Conservation (phyloP, 352 stramenopile species). For the Sclerospora graminicola region DNA sequence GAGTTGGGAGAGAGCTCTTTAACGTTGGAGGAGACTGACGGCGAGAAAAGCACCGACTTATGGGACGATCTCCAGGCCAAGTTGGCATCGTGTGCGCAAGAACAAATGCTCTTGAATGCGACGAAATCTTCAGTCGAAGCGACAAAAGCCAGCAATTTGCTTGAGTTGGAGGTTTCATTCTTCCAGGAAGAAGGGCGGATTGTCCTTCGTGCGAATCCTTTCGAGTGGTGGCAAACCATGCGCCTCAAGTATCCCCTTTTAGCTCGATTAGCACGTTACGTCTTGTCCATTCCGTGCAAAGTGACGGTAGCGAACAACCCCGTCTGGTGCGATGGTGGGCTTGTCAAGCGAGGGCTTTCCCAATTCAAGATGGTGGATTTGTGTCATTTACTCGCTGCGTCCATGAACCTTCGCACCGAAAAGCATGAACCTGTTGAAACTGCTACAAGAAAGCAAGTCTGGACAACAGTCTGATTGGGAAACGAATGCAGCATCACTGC, state of each 20-base stretch:
- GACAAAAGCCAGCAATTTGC: slow-evolving; percentile 59
- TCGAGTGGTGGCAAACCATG: slow-evolving; percentile 71
- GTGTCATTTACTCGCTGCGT: slow-evolving; percentile 36
- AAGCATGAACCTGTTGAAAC: too few species aligned
- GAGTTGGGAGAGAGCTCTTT: slow-evolving; percentile 29
- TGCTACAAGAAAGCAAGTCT: slow-evolving; percentile 39
- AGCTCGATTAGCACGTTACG: slow-evolving; percentile 47
- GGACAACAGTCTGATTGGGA: slow-evolving; percentile 34
- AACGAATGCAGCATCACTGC: background rate
- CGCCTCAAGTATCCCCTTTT: slow-evolving; percentile 76
- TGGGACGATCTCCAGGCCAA: slow-evolving; percentile 77
- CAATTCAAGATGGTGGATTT: slow-evolving; percentile 32
- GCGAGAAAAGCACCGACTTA: slow-evolving; percentile 30
- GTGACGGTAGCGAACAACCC: slow-evolving; percentile 42
- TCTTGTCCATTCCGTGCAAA: slow-evolving; percentile 53
- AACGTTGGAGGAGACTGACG: slow-evolving; percentile 16
- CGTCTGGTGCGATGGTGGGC: slow-evolving; percentile 27
- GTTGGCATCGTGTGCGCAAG: slow-evolving; percentile 52
- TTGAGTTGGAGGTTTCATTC: slow-evolving; percentile 73
- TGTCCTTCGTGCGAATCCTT: slow-evolving; percentile 41
- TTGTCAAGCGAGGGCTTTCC: slow-evolving; percentile 25
- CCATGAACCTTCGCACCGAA: slow-evolving; percentile 47
- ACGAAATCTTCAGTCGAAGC: slow-evolving; percentile 58
- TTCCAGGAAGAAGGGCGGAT: slow-evolving; percentile 63
- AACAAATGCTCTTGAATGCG: slow-evolving; percentile 60